Percentiles rank a stretch among this genome's conserved stretches.
Conservation (phyloP, 441 rosid species). For the Aleurites moluccanus region DNA sequence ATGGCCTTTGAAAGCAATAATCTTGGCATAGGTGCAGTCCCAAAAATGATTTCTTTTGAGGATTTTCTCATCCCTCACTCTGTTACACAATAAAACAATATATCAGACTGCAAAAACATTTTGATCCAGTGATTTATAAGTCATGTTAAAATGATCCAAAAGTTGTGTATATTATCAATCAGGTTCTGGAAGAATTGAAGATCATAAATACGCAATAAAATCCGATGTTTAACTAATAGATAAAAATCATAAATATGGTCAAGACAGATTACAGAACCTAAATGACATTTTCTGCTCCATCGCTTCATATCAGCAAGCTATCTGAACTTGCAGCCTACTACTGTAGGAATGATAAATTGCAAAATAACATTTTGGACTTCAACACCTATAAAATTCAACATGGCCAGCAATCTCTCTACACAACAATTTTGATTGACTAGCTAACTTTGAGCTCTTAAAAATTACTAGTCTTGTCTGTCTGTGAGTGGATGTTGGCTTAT, state of each 20-base stretch:
- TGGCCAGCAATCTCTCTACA: conserved; percentile 88
- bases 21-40: neutral
- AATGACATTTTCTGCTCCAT: neutral
- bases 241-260: conserved; percentile 6
- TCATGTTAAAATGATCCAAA: neutral
- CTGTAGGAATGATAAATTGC: neutral
- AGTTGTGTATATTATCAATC: neutral
- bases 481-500: conserved; percentile 67
- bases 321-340: neutral
- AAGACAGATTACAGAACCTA: neutral
- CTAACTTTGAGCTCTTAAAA: conserved; percentile 59
- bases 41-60: neutral
- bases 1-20: no score
- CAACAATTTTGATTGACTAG: conserved; percentile 56
- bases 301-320: neutral
- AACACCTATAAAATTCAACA: conserved; percentile 43
- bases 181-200: neutral
- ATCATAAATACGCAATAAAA: neutral
- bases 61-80: neutral
- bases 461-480: conserved; percentile 64
- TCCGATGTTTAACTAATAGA: neutral
- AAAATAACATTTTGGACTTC: neutral
- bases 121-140: neutral
- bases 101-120: no score
- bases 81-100: neutral